phyloP scores from a whole-genome alignment of 2,329 filamentous ascomycete genomes.

The Fusarium temperatum region DNA sequence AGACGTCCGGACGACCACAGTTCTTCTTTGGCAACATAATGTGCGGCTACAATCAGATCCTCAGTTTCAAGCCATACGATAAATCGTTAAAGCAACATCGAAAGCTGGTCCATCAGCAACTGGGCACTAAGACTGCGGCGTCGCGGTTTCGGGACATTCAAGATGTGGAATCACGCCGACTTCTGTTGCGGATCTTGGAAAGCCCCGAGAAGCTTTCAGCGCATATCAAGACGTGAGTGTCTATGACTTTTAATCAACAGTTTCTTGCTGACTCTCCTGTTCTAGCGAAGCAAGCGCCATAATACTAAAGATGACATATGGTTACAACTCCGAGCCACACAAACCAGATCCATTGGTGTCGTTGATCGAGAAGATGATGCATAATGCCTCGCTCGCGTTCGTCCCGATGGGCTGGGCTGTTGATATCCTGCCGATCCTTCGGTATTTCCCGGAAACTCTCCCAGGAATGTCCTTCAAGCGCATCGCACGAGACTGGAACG shows the following conservation, averaged over 20 bases:
- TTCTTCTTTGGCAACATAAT: constrained; percentile 11
- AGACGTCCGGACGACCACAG: constrained; percentile 42
- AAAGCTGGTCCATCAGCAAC: not conserved
- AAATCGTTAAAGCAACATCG: not conserved
- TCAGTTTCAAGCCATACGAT: not conserved
- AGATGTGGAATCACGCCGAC: not conserved
- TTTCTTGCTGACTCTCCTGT: fast-evolving
- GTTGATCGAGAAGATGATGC: not conserved
- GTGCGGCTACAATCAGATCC: not conserved
- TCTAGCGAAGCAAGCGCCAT: constrained; percentile 35
- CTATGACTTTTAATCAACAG: fast-evolving
- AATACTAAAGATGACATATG: constrained; percentile 38
- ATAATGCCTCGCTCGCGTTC: not conserved
- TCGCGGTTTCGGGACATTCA: not conserved
- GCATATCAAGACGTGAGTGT: not conserved
- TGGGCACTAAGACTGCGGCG: not conserved
- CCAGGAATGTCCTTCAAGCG: constrained; percentile 42
- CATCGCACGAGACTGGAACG: constrained; percentile 33
- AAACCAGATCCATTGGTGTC: not conserved
- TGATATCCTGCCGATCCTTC: constrained; percentile 40
- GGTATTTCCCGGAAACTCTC: constrained; percentile 38
- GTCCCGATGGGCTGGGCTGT: not conserved
- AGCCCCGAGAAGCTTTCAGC: not conserved
- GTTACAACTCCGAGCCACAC: constrained; percentile 38
- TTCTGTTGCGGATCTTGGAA: not conserved